These are phyloP conservation scores for Tetrapisispora pingtungensis DNA, from an alignment of 805 yeast genomes.

Conservation along the genomic window DNA sequence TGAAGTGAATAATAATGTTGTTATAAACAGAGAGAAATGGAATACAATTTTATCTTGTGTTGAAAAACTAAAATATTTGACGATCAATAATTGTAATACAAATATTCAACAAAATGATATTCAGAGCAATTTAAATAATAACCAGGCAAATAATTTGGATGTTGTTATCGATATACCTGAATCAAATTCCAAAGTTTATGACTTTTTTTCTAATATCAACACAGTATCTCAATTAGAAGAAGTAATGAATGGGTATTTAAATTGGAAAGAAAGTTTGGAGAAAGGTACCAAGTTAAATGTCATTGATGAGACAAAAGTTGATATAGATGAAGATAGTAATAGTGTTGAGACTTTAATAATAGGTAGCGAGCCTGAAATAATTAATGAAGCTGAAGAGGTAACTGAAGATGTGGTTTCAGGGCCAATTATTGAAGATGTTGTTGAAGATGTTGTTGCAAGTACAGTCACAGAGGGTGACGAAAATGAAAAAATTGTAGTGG, in stretches of 20 bases:
- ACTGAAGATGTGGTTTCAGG: no score
- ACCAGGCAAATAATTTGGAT: constrained; percentile 5
- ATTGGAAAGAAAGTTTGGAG: constrained; percentile 5
- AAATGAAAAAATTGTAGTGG: background rate
- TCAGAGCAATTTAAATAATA: no score
- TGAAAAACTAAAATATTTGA: background rate
- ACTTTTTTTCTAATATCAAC: constrained; percentile 18
- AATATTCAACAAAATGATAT: no score
- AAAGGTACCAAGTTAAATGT: no score
- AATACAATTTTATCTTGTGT: background rate
- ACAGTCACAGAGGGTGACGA: background rate
- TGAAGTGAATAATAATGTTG: background rate
- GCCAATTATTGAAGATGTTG: no score
- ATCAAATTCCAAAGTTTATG: constrained; percentile 13
- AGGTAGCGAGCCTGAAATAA: background rate
- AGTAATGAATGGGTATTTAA: constrained; percentile 12
- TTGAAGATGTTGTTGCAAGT: no score
- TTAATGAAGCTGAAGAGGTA: no score
- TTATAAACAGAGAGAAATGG: background rate
- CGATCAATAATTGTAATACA: background rate
- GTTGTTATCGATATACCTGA: constrained; percentile 16
- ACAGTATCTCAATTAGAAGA: constrained; percentile 10
- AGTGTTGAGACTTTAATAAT: background rate
- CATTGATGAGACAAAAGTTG: no score
- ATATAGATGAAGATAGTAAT: background rate